phyloP scores from a whole-genome alignment of 345 rosid genomes.

The Brassica incana region DNA sequence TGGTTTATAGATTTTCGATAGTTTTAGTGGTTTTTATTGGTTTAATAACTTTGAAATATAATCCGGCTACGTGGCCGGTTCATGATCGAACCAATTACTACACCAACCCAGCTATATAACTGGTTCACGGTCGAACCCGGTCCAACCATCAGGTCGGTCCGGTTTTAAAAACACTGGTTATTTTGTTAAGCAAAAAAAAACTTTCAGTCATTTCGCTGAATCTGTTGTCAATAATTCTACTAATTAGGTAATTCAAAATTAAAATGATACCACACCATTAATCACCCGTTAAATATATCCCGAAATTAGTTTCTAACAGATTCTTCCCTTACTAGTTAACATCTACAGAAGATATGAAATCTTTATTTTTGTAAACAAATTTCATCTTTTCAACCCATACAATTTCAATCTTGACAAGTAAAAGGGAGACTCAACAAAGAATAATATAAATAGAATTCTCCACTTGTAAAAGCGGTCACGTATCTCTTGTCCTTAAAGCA shows the following conservation, averaged over 20 bases:
- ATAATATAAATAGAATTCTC: conserved; percentile 16
- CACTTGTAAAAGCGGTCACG: conserved; percentile 34
- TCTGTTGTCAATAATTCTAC: neutral
- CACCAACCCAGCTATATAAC: too few relatives aligned
- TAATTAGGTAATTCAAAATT: neutral
- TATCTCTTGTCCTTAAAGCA: conserved; percentile 47
- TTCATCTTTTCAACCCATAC: conserved; percentile 13
- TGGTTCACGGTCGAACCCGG: too few relatives aligned
- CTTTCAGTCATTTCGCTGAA: too few relatives aligned
- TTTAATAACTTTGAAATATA: too few relatives aligned
- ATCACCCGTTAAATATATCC: neutral
- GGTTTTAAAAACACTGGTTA: too few relatives aligned
- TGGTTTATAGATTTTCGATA: too few relatives aligned
- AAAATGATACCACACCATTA: neutral
- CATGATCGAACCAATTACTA: too few relatives aligned
- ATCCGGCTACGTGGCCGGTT: too few relatives aligned
- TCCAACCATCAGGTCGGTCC: too few relatives aligned
- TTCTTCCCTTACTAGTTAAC: neutral
- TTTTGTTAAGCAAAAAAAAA: too few relatives aligned
- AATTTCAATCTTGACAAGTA: neutral
- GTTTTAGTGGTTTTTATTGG: too few relatives aligned
- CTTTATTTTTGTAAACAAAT: neutral
- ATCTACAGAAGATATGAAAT: neutral
- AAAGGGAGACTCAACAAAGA: neutral
- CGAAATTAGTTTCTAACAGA: neutral